Conservation (phyloP, 2,329 filamentous ascomycete species). For the Cordyceps pruinosa region DNA sequence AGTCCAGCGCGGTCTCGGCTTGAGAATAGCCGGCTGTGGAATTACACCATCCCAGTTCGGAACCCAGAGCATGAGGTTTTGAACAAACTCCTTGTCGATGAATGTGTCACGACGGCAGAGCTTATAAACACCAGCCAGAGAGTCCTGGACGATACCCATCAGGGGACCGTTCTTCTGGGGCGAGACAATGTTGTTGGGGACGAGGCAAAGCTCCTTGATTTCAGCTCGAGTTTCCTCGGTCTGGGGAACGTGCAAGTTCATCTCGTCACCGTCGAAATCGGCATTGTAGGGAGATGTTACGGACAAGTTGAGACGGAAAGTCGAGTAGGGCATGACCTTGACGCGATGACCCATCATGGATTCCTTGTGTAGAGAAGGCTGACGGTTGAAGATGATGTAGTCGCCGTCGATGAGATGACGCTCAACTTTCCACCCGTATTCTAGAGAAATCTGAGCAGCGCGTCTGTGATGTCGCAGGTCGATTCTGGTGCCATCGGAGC, state of each 20-base stretch:
- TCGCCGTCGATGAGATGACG: slow-evolving; percentile 93
- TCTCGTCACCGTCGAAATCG: slow-evolving; percentile 99
- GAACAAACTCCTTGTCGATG: slow-evolving; percentile 81
- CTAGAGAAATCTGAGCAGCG: slow-evolving; percentile 75
- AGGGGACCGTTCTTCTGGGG: slow-evolving; percentile 93
- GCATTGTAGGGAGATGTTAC: slow-evolving; percentile 99
- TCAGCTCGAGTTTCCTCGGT: slow-evolving; percentile 95
- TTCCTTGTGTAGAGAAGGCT: slow-evolving; percentile 97
- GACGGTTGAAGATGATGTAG: slow-evolving; percentile 99
- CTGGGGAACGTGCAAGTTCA: slow-evolving; percentile 99
- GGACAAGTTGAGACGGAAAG: slow-evolving; percentile 93
- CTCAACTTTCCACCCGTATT: slow-evolving; percentile 98
- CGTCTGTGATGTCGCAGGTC: slow-evolving; percentile 91
- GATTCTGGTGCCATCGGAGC: slow-evolving; percentile 87
- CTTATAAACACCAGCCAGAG: slow-evolving; percentile 93
- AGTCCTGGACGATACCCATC: slow-evolving; percentile 99
- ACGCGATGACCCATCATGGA: slow-evolving; percentile 99
- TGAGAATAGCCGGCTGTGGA: slow-evolving; percentile 86
- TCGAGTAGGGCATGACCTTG: slow-evolving; percentile 97
- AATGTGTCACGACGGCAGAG: slow-evolving; percentile 90
- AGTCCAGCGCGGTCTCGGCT: slow-evolving; percentile 89
- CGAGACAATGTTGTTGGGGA: slow-evolving; percentile 97
- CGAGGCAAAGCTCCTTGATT: slow-evolving; percentile 88
- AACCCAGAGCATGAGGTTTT: slow-evolving; percentile 97
- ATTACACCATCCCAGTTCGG: slow-evolving; percentile 96